Conservation (phyloP, 345 rosid species). For the Euphorbia lathyris region DNA sequence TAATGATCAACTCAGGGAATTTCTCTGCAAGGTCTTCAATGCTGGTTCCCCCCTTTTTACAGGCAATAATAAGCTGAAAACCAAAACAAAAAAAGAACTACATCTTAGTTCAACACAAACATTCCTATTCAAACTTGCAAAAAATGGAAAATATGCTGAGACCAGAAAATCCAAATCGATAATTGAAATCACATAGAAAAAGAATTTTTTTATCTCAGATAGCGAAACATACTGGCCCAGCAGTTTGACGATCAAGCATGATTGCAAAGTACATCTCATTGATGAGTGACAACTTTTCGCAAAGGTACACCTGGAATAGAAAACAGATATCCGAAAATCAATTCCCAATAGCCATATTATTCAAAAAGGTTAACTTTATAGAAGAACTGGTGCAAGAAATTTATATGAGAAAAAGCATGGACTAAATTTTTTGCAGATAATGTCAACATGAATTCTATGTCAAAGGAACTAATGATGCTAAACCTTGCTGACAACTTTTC, state of each 20-base stretch:
- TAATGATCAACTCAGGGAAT: conserved; percentile 91
- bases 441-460: background rate
- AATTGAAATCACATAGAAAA: conserved; percentile 6
- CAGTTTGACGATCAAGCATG: conserved; percentile 86
- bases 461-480: conserved; percentile 12
- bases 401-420: background rate
- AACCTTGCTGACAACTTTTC: conserved; percentile 99
- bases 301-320: conserved; percentile 76
- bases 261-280: conserved; percentile 99
- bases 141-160: background rate
- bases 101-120: background rate
- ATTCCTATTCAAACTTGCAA: background rate
- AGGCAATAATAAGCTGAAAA: conserved; percentile 95
- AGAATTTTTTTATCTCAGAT: background rate
- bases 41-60: conserved; percentile 98
- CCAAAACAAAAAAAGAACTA: conserved; percentile 22
- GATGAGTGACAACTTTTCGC: conserved; percentile 83
- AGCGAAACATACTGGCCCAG: conserved; percentile 80
- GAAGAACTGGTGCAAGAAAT: conserved; percentile 1
- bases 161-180: conserved; percentile 2
- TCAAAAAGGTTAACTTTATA: background rate
- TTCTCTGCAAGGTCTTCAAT: conserved; percentile 99
- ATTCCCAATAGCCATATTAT: background rate
- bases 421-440: background rate
- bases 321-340: conserved; percentile 14